These are phyloP conservation scores for Mortierella sp. DNA, from an alignment of 371 early-diverging fungal species.

Conservation along the genomic window DNA sequence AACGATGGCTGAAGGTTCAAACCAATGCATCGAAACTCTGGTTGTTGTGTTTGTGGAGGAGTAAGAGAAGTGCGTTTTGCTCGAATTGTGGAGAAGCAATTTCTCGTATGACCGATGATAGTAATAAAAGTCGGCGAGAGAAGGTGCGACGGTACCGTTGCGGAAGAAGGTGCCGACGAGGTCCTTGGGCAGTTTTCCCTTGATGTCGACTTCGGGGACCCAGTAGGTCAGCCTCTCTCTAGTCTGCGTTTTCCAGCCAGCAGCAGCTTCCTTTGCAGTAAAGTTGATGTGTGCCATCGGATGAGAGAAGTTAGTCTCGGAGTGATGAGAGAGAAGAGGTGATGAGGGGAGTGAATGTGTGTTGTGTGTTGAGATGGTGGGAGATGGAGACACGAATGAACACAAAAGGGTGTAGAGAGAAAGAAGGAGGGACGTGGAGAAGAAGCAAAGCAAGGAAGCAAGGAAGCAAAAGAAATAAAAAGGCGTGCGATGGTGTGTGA, in stretches of 20 bases:
- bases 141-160: conserved; percentile 29
- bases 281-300: conserved; percentile 33
- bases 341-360: background rate
- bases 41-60: background rate
- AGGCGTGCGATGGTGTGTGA: background rate
- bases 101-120: no score
- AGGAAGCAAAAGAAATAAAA: background rate
- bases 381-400: no score
- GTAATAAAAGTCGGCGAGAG: background rate
- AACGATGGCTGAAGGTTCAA: no score
- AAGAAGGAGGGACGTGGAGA: background rate
- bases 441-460: background rate
- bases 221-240: conserved; percentile 48
- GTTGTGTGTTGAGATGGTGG: no score
- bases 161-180: conserved; percentile 57
- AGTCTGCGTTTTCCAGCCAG: conserved; percentile 48
- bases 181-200: conserved; percentile 48
- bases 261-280: conserved; percentile 31
- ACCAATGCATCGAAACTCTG: background rate
- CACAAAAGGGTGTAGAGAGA: background rate
- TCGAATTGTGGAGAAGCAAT: no score
- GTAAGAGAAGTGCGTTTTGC: no score
- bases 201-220: conserved; percentile 53
- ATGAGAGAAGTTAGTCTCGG: background rate
- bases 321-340: background rate